These are phyloP conservation scores for Thelephora terrestris DNA, from an alignment of 1,284 basidiomycete species.

Conservation along the genomic window DNA sequence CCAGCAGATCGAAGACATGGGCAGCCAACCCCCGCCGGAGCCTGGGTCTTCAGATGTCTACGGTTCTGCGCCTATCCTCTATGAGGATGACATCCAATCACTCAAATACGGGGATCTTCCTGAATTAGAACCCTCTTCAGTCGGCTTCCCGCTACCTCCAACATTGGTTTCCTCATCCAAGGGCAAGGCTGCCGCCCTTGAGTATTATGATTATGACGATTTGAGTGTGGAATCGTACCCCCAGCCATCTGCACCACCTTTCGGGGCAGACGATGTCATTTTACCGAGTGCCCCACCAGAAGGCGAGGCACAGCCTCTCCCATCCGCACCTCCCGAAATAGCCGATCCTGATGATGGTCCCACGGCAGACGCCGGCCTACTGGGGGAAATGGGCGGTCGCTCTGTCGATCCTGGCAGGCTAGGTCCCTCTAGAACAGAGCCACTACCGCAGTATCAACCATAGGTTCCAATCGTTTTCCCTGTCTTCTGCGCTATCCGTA, in stretches of 20 bases:
- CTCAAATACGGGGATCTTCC: background rate
- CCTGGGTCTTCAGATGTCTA: background rate
- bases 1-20: constrained; percentile 42
- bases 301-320: no score
- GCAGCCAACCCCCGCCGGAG: constrained; percentile 39
- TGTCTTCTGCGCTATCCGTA: no score
- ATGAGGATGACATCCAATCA: background rate
- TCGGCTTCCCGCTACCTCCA: background rate
- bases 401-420: background rate
- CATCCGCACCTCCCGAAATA: background rate
- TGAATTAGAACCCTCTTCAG: background rate
- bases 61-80: background rate
- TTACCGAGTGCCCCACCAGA: background rate
- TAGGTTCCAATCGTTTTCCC: background rate
- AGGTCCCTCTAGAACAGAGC: background rate
- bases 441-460: background rate
- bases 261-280: constrained; percentile 8
- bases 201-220: constrained; percentile 14
- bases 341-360: background rate
- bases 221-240: constrained; percentile 12
- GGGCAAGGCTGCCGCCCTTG: constrained; percentile 1
- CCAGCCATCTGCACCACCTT: constrained; percentile 18
- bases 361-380: background rate
- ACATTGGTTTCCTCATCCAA: constrained; percentile 1
- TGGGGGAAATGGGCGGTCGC: background rate